Evolutionary conservation across 805 yeast genomes (phyloP), one percentile per base, ranked within the genome.

Genomic region (Debaryomyces prosopidis): DNA sequence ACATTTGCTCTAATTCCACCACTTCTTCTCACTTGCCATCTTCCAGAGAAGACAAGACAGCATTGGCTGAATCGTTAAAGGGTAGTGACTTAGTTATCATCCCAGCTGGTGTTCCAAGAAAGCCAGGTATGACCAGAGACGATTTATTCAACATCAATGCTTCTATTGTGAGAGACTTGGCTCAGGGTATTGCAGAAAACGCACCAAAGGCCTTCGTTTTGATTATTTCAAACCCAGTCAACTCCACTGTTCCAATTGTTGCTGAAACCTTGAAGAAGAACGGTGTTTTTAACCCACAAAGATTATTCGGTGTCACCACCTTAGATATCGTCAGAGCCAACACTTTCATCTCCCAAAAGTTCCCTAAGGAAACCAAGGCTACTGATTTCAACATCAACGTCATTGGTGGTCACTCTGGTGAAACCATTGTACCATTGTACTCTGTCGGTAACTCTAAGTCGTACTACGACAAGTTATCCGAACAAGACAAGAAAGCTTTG

Each of bases 371-470:
- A 26, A 50, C 74, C 44, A 69, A 72, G 51, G 75, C 81, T 51
- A 76, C 87, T 42, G 72, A 77, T 53, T 76, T 72, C 52, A 77
- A 76, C 55, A 73, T 89, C 44, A 84, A 89, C 16, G 96, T 91
- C 43, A 75, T 90, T 55, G 97, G 97, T 50, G 97, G 97, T 43
- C 97, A 90, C 76, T 88, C 96, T 27, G 97, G 97, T 53, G 92
- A 86, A 63, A 90, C 97, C 40, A 90, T 90, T 62, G 94, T 90
- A 35, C 97, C 97, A 44, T 76, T 90, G 54, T 80, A 85, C 64
- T 79, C 90, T 32, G 49, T 71, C 30, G 69, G 75, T 38, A 47
- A 56, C 46, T 59, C 76, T 43, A 61, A 59, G 52, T 19, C 55
- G 7, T 64, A 55, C 55, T 71, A 57, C 54, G 59, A 62, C 40